A percentile compares a stretch with the other conserved stretches of the same genome.
These are phyloP conservation scores for Lumnitzera littorea DNA, from an alignment of 345 rosid genomes.

Conservation along the genomic window DNA sequence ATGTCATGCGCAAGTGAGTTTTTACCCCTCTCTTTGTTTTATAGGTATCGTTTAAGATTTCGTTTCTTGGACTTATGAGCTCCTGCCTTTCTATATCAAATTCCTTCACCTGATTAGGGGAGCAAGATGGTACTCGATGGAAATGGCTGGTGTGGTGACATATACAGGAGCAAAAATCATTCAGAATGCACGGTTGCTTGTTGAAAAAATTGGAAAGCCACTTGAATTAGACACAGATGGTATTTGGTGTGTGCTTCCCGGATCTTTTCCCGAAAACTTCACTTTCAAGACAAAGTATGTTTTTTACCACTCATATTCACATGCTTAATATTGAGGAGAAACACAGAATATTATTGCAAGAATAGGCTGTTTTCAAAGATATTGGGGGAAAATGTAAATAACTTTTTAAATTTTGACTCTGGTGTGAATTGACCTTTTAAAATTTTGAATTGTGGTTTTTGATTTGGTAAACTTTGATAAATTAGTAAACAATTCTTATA, in stretches of 20 bases:
- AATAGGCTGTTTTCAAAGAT: neutral
- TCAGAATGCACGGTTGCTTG: constrained; percentile 90
- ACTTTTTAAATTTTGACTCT: too few species aligned
- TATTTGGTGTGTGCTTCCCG: constrained; percentile 94
- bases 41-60: neutral
- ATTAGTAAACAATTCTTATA: too few species aligned
- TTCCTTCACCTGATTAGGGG: constrained; percentile 47
- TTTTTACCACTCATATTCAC: constrained; percentile 4
- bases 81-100: constrained; percentile 15
- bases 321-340: neutral
- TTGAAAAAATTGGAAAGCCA: constrained; percentile 95
- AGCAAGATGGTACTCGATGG: constrained; percentile 99
- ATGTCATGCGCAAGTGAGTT: constrained; percentile 99
- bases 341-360: neutral
- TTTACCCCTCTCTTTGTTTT: constrained; percentile 9
- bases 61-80: neutral
- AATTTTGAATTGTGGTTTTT: too few species aligned
- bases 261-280: constrained; percentile 94
- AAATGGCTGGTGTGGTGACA: constrained; percentile 99
- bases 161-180: constrained; percentile 98
- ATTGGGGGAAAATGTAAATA: too few species aligned
- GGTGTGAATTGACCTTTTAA: too few species aligned
- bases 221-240: constrained; percentile 99
- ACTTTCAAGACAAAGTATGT: constrained; percentile 86
- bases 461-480: too few species aligned